Evolutionary conservation across 495 filamentous ascomycete species (phyloP).

Genomic region (Jackrogersella minutella): DNA sequence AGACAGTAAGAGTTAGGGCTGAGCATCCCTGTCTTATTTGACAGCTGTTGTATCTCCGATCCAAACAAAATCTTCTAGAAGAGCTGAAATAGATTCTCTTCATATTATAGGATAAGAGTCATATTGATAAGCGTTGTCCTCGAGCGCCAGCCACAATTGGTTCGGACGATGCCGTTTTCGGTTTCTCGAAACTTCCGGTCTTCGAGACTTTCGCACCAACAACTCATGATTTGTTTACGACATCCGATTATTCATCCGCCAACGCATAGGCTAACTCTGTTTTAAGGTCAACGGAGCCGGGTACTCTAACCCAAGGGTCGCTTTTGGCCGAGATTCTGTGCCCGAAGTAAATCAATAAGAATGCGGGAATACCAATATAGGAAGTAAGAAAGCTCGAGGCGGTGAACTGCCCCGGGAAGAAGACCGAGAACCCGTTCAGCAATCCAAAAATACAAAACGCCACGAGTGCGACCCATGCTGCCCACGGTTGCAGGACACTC

Average conservation of each 20-base stretch:
- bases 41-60: neutral
- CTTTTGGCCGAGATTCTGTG: constrained; percentile 56
- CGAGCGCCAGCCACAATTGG: neutral
- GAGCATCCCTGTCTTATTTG: neutral
- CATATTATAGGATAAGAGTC: neutral
- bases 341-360: constrained; percentile 63
- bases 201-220: neutral
- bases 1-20: constrained; percentile 3
- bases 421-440: constrained; percentile 70
- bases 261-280: constrained; percentile 63
- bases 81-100: neutral
- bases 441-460: constrained; percentile 61
- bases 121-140: neutral
- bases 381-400: constrained; percentile 62
- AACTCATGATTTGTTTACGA: neutral
- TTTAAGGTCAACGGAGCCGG: constrained; percentile 64
- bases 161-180: neutral
- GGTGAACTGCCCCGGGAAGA: constrained; percentile 61
- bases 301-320: constrained; percentile 62
- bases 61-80: neutral
- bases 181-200: neutral
- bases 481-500: constrained; percentile 62
- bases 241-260: constrained; percentile 56
- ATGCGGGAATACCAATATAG: constrained; percentile 69
- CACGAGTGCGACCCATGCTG: constrained; percentile 57